phyloP scores from a whole-genome alignment of 805 yeast genomes.

The Saccharomyces kudriavzevii region DNA sequence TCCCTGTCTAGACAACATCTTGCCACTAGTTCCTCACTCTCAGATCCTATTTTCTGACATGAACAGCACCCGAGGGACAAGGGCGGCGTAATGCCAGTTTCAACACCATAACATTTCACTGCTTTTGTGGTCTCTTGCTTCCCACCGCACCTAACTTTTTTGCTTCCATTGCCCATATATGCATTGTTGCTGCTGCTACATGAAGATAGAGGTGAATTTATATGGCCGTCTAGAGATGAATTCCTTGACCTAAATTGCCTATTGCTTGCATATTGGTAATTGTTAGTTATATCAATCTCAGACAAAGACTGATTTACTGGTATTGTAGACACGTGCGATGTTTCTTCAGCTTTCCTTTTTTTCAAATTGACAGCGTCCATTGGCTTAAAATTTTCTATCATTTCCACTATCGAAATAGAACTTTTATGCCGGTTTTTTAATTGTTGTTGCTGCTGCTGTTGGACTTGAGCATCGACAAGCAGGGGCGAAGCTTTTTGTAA shows the following conservation, averaged over 20 bases:
- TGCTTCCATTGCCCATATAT: not conserved
- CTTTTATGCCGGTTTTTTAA: not conserved
- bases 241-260: not conserved
- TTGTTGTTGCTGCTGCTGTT: not conserved
- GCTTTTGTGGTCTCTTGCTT: not conserved
- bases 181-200: not conserved
- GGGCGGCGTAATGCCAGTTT: not conserved
- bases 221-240: not conserved
- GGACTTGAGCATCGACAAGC: not conserved
- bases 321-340: not conserved
- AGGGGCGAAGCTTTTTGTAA: not conserved
- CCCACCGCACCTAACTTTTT: not conserved
- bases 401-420: not conserved
- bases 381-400: constrained; percentile 44
- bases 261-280: not conserved
- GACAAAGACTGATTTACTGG: not conserved
- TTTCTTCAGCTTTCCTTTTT: constrained; percentile 1
- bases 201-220: not conserved
- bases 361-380: constrained; percentile 47
- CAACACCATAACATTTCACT: not conserved
- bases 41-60: not conserved
- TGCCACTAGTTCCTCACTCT: not conserved
- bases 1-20: not conserved
- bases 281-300: not conserved
- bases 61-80: not conserved